phyloP scores from a whole-genome alignment of 352 stramenopile genomes.

The Blastocystis sp. region DNA sequence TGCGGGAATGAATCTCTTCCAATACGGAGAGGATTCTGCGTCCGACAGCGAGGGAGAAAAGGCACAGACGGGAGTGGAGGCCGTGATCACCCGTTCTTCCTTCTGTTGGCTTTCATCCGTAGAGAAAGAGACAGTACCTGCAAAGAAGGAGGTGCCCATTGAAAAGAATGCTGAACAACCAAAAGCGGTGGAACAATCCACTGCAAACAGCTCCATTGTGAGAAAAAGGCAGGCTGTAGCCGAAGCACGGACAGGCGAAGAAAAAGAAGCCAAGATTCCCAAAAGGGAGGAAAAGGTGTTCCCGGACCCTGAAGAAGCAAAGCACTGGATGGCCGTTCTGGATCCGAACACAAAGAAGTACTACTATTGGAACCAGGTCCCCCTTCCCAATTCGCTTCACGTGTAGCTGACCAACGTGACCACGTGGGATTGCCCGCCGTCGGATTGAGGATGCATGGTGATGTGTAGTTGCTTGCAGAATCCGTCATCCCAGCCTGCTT shows the following conservation, averaged over 20 bases:
- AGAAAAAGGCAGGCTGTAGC: background rate
- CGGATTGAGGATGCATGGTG: background rate
- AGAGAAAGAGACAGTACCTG: background rate
- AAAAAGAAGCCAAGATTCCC: conserved; percentile 3
- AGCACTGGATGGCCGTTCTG: background rate
- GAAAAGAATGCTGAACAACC: background rate
- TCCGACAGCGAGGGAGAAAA: too few species aligned
- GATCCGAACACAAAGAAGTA: conserved; percentile 17
- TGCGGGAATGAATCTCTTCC: too few species aligned
- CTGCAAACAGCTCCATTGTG: background rate
- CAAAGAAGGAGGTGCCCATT: background rate
- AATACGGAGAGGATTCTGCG: too few species aligned
- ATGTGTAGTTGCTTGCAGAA: background rate
- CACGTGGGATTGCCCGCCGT: conserved; percentile 42
- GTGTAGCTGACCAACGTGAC: conserved; percentile 42
- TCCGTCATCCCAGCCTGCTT: background rate
- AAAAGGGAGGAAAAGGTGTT: background rate
- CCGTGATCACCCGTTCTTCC: too few species aligned
- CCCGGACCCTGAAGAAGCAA: background rate
- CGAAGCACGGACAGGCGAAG: background rate
- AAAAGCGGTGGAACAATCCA: background rate
- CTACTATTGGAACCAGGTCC: conserved; percentile 58
- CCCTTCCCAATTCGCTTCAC: background rate
- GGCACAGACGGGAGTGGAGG: too few species aligned
- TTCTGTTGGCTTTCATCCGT: too few species aligned